phyloP scores from a whole-genome alignment of 371 early-diverging fungal species.

The Saksenaea oblongispora region DNA sequence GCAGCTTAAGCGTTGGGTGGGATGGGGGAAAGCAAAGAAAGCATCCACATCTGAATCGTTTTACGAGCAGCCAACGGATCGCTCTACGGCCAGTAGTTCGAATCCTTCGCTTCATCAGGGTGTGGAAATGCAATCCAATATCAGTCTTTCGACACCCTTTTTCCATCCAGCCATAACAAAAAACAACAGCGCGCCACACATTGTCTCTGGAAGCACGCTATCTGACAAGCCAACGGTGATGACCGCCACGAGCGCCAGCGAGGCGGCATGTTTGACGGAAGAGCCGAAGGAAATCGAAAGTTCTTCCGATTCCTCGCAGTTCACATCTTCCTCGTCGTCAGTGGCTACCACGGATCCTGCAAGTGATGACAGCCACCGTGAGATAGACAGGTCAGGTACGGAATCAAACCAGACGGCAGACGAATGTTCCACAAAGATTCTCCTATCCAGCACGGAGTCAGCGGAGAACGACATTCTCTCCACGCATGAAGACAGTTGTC shows the following conservation, averaged over 20 bases:
- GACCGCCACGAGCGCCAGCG: neutral
- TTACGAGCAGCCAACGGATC: neutral
- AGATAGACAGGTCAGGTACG: neutral
- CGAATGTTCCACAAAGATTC: neutral
- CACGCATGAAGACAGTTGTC: neutral
- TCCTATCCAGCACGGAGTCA: neutral
- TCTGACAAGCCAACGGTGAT: neutral
- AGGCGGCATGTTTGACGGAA: neutral
- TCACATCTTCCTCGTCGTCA: neutral
- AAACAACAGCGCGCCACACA: neutral
- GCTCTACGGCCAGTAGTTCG: neutral
- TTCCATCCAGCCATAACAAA: neutral
- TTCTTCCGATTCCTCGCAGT: neutral
- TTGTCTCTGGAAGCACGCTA: neutral
- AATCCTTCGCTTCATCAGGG: neutral
- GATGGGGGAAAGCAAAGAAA: neutral
- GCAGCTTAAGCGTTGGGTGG: neutral
- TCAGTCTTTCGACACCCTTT: neutral
- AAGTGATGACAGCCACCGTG: neutral
- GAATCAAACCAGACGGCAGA: neutral
- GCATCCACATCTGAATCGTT: neutral
- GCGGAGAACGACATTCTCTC: neutral
- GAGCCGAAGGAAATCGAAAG: neutral
- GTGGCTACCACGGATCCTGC: neutral
- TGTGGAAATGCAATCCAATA: neutral